phyloP scores from a whole-genome alignment of 2,329 filamentous ascomycete species.

The Verticillium albo-atrum region DNA sequence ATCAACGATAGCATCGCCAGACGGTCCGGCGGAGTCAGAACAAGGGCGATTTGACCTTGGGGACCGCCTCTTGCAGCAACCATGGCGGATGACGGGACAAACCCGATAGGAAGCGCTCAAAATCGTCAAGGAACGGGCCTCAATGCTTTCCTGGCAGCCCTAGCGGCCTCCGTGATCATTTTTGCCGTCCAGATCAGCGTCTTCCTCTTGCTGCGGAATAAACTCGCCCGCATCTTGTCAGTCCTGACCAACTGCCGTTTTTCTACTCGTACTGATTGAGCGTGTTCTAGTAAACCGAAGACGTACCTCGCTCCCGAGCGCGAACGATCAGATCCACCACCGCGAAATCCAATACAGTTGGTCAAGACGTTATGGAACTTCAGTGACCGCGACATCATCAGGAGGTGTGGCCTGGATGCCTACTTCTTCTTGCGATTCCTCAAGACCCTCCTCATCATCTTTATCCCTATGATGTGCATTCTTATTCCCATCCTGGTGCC shows the following conservation, averaged over 20 bases:
- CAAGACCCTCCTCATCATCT: constrained; percentile 77
- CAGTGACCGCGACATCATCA: constrained; percentile 77
- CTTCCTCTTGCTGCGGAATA: constrained; percentile 76
- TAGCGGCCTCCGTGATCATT: constrained; percentile 57
- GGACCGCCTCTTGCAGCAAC: neutral
- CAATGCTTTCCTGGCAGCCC: constrained; percentile 59
- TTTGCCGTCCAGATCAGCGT: constrained; percentile 61
- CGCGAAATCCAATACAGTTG: constrained; percentile 47
- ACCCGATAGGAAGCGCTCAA: neutral
- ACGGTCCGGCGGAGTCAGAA: neutral
- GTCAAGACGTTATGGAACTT: constrained; percentile 60
- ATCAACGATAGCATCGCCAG: neutral
- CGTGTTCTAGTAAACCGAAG: constrained; percentile 61
- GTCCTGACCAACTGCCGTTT: constrained; percentile 22
- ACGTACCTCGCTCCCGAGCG: constrained; percentile 83
- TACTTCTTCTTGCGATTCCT: constrained; percentile 95
- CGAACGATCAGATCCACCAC: constrained; percentile 74
- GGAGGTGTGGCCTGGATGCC: constrained; percentile 92
- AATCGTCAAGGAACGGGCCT: constrained; percentile 38
- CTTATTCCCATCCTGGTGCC: constrained; percentile 84
- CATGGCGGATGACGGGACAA: neutral
- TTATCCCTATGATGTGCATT: constrained; percentile 73
- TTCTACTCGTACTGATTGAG: constrained; percentile 6
- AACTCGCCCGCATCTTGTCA: constrained; percentile 78
- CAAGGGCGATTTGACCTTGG: neutral